Evolutionary conservation across 208 protist genomes (phyloP), one percentile per base, ranked within the genome.

Genomic region (Wallacemonas sp.): DNA sequence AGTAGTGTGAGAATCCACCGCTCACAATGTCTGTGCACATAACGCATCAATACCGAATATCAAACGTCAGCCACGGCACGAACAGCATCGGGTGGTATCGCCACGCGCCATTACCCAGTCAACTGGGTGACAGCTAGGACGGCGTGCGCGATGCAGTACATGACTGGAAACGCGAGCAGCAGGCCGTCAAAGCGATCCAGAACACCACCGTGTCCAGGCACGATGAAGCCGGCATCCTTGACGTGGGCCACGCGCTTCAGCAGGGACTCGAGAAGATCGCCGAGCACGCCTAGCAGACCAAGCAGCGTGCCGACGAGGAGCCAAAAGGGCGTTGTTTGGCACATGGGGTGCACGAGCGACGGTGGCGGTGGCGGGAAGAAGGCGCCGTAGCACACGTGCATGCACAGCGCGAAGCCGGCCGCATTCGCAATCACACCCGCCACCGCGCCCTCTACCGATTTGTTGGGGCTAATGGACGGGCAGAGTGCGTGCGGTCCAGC

Each of bases 171-270:
- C 4, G 80, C 78, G 21, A 96, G 46, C 12, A 97, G 76, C 60
- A 93, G 70, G 24, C 90, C 90, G 57, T 96, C 90, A 38, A 97
- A 79, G 61, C 90, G 78, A 62, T 97, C 91, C n/a, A 97, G 79
- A 39, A 96, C 80, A 32, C 91, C 93, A 52, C 93, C 91, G 63
- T 97, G 91, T 2, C 90, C 93, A 29, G 90, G 91, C 19, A 97
- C 81, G 43, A 93, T 83, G 32, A 80, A 69, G 5, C 91, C 91
- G 5, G 86, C 71, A 49, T 97, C 93, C 70, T 97, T 97, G 39
- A 97, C 78, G 6, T 70, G 67, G 4, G 87, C 88, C 14, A 77
- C 68, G 48, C 93, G 85, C 81, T 97, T 97, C 21, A 96, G 65
- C 8, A 96, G 73, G 5, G 89, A 96, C 72, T 97, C 87, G 23